A percentile compares a stretch with the other conserved stretches of the same genome.
phyloP scores from a whole-genome alignment of 352 stramenopile species.

The Pythium phragmitis region DNA sequence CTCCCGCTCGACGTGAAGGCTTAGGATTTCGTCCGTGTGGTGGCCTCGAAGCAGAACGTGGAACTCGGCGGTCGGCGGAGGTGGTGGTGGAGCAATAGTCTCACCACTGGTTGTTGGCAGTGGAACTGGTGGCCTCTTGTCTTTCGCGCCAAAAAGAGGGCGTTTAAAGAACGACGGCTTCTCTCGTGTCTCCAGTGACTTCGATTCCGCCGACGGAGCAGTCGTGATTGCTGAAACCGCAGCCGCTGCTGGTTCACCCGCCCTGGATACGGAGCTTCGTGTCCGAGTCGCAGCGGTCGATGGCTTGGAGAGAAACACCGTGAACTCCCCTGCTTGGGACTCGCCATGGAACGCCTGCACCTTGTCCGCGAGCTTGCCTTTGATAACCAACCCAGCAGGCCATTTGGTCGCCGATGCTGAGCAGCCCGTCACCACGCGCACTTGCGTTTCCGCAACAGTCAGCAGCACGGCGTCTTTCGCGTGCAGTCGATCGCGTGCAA shows the following conservation, averaged over 20 bases:
- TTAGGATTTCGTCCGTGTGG: conserved; percentile 20
- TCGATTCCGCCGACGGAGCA: not conserved
- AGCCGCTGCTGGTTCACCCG: not conserved
- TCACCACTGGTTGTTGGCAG: not conserved
- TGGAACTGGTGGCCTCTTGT: conserved; percentile 1
- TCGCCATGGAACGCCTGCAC: conserved; percentile 33
- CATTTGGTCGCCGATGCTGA: conserved; percentile 33
- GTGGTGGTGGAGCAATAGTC: not conserved
- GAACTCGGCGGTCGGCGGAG: conserved; percentile 14
- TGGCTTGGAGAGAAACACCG: conserved; percentile 25
- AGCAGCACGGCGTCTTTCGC: conserved; percentile 48
- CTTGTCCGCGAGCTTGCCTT: conserved; percentile 35
- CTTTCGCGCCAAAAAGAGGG: conserved; percentile 29
- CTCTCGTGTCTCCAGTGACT: not conserved
- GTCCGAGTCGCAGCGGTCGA: not conserved
- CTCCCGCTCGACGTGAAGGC: conserved; percentile 19
- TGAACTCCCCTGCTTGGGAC: not conserved
- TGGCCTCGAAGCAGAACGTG: conserved; percentile 35
- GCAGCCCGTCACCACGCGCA: not conserved
- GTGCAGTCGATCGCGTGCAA: conserved; percentile 42
- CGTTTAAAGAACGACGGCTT: conserved; percentile 33
- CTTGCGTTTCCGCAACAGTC: conserved; percentile 4
- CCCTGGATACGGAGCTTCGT: not conserved
- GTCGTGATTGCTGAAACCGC: not conserved
- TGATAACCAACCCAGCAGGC: conserved; percentile 13